Evolutionary conservation across 179 eudicot genomes (phyloP).

Genomic region (Camellia oleifera): DNA sequence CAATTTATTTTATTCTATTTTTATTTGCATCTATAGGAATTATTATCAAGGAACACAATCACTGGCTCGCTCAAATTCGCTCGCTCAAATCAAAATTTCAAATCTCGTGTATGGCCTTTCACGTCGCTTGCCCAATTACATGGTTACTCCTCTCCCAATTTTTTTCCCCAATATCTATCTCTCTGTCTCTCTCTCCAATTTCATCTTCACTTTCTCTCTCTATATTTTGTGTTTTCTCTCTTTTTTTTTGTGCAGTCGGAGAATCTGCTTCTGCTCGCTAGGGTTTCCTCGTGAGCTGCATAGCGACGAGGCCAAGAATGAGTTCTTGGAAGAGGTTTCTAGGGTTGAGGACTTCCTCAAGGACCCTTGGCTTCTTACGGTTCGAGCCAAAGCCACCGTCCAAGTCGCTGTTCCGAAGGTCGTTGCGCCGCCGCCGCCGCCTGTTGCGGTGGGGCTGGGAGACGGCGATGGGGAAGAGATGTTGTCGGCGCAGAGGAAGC

Average conservation of each 20-base stretch:
- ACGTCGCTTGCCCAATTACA: slow-evolving; percentile 97
- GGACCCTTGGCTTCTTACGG: slow-evolving; percentile 69
- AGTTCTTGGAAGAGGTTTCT: slow-evolving; percentile 38
- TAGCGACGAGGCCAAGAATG: slow-evolving; percentile 19
- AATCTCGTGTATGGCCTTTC: slow-evolving; percentile 62
- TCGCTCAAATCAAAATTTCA: slow-evolving; percentile 10
- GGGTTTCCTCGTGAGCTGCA: slow-evolving; percentile 57
- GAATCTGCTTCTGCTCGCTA: slow-evolving; percentile 72
- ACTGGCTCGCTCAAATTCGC: background rate
- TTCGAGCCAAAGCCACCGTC: slow-evolving; percentile 43
- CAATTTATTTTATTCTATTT: background rate
- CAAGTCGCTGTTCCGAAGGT: slow-evolving; percentile 77
- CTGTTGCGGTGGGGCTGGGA: slow-evolving; percentile 10
- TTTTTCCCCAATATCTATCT: background rate
- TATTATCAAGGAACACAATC: background rate
- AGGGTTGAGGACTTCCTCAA: slow-evolving; percentile 41
- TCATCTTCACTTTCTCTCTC: slow-evolving; percentile 8
- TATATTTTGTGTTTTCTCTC: background rate
- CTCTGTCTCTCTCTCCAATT: background rate
- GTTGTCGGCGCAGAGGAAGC: slow-evolving; percentile 78
- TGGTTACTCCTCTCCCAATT: slow-evolving; percentile 39
- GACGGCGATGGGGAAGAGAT: slow-evolving; percentile 34
- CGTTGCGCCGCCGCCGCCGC: slow-evolving; percentile 44
- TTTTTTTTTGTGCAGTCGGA: slow-evolving; percentile 45
- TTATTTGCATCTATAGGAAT: background rate